Evolutionary conservation across 139 green algal genomes (phyloP), one percentile per base, ranked within the genome.

Genomic region (Diplosphaera chodatii): DNA sequence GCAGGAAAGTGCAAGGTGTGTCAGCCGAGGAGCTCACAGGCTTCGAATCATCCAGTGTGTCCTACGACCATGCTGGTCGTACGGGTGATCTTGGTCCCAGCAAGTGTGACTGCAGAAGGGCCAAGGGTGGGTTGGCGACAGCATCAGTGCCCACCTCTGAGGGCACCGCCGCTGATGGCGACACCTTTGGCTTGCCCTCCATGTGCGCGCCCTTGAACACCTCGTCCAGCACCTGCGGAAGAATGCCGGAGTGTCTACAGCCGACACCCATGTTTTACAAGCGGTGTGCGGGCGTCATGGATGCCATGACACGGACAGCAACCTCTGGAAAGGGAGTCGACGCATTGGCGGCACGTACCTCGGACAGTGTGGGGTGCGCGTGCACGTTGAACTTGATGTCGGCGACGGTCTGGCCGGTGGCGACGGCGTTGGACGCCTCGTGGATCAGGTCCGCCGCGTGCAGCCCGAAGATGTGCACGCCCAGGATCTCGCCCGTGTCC

Each of bases 341-440:
- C n/a, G n/a, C n/a, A n/a, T n/a, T n/a, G 37, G 37, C 37, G 37
- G 48, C 13, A 59, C 48, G 8, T 10, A 59, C 48, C 81, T 99
- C 96, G 1, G 88, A 92, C 31, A 99, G 85, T 3, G 96, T 99
- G 32, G 96, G 96, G 82, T 99, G 96, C 10, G 96, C 92, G 73
- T 99, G 96, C 67, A 99, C 96, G 70, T 90, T 92, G 85, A 98
- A 99, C 86, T 96, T 97, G 84, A 99, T 89, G 80, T 99, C 91
- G 80, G 94, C 80, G 27, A 98, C 87, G 1, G 81, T 94, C 82
- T 96, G 87, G 18, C 82, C 82, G 16, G 83, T 95, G 31, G 90
- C 88, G 32, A 99, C 91, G 59, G 95, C 95, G 79, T 98, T 98
- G 63, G 92, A 98, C 27, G 92, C 93, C 83, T 99, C 95, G 81